A percentile compares a stretch with the other conserved stretches of the same genome.
Conservation (phyloP, 2,329 filamentous ascomycete genomes). For the Monosporascus sp. region DNA sequence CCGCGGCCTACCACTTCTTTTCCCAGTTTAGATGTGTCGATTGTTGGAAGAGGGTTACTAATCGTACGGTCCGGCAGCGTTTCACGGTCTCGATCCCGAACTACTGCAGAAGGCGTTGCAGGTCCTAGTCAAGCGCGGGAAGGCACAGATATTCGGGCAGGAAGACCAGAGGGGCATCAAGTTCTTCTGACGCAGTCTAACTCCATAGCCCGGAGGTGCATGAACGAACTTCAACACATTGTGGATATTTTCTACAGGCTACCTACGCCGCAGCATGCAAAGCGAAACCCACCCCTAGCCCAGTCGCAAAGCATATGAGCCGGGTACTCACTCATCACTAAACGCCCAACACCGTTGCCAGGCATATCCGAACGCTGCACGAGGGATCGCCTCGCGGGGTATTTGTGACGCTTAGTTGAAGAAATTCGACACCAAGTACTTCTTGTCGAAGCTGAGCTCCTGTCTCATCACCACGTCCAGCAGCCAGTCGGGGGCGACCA, state of each 20-base stretch:
- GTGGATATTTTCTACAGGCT: background rate
- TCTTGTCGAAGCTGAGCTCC: conserved; percentile 62
- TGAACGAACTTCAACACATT: background rate
- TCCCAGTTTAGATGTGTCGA: background rate
- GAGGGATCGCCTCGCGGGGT: background rate
- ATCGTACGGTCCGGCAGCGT: conserved; percentile 46
- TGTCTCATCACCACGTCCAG: conserved; percentile 87
- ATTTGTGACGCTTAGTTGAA: conserved; percentile 22
- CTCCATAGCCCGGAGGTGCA: background rate
- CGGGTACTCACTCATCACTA: background rate
- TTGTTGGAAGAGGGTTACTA: background rate
- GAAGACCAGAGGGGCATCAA: conserved; percentile 90
- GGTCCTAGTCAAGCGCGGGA: conserved; percentile 81
- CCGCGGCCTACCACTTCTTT: background rate
- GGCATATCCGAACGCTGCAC: conserved; percentile 6
- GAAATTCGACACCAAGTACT: conserved; percentile 50
- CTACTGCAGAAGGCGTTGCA: conserved; percentile 74
- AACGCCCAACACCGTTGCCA: conserved; percentile 10
- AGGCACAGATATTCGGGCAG: conserved; percentile 87
- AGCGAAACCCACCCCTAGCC: background rate
- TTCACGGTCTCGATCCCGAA: conserved; percentile 82
- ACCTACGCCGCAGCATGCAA: background rate
- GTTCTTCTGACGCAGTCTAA: conserved; percentile 65
- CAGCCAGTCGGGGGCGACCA: conserved; percentile 86
- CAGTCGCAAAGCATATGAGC: background rate